phyloP scores from a whole-genome alignment of 352 stramenopile genomes.

The Paralagenidium karlingii region DNA sequence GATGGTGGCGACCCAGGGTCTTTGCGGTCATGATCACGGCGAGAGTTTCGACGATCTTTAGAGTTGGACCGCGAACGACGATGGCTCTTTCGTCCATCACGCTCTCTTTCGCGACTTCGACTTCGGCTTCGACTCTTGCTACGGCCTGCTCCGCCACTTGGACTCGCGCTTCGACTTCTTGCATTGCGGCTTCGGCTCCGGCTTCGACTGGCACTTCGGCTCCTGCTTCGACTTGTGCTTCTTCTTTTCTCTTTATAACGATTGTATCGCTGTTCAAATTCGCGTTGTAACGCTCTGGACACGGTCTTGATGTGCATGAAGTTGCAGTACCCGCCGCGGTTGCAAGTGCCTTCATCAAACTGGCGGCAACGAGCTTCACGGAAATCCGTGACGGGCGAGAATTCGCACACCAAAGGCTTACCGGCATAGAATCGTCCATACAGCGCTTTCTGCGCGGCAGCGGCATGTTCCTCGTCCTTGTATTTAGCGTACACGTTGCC shows the following conservation, averaged over 20 bases:
- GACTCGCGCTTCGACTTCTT: too few species aligned
- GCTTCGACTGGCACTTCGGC: slow-evolving; percentile 25
- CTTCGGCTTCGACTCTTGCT: too few species aligned
- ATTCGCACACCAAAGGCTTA: slow-evolving; percentile 92
- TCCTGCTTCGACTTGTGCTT: slow-evolving; percentile 16
- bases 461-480: slow-evolving; percentile 96
- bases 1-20: too few species aligned
- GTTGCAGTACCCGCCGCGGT: slow-evolving; percentile 97
- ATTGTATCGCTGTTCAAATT: slow-evolving; percentile 82
- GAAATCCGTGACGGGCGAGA: slow-evolving; percentile 98
- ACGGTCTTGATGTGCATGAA: slow-evolving; percentile 98
- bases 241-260: slow-evolving; percentile 10
- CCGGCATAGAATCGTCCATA: slow-evolving; percentile 97
- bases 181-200: slow-evolving; percentile 31
- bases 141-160: too few species aligned
- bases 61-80: too few species aligned
- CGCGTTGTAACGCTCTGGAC: slow-evolving; percentile 63
- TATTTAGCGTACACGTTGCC: slow-evolving; percentile 99
- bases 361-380: slow-evolving; percentile 95
- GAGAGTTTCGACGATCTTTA: too few species aligned
- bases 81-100: too few species aligned
- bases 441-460: slow-evolving; percentile 91
- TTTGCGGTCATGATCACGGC: too few species aligned
- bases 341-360: slow-evolving; percentile 97
- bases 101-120: too few species aligned